These are phyloP conservation scores for Gaeumannomyces tritici DNA, from an alignment of 2,329 filamentous ascomycete genomes.

Conservation along the genomic window DNA sequence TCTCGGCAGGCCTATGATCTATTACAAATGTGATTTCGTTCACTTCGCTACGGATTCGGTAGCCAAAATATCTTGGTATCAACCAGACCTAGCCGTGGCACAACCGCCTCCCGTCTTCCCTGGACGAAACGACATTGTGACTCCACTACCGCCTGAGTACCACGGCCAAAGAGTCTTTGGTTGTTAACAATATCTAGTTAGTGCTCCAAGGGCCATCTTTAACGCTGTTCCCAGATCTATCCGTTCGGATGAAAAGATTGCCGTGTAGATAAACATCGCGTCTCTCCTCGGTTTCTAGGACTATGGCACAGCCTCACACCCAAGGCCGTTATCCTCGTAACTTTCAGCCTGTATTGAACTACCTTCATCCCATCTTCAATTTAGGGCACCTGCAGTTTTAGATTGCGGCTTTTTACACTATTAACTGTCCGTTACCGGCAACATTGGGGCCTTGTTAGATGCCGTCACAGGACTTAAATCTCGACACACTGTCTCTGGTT, in stretches of 20 bases:
- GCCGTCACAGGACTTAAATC: no score
- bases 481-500: no score
- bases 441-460: background rate
- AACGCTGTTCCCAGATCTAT: background rate
- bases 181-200: no score
- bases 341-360: background rate
- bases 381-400: background rate
- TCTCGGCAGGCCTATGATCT: no score
- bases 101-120: no score
- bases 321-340: background rate
- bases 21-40: background rate
- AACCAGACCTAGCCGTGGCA: background rate
- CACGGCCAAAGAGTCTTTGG: no score
- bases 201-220: no score
- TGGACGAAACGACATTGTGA: no score
- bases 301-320: background rate
- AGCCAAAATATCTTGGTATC: background rate
- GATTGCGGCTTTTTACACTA: background rate
- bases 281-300: background rate
- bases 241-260: background rate
- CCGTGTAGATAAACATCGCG: background rate
- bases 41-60: background rate
- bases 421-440: background rate
- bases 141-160: no score
- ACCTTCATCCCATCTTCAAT: background rate